Conservation (phyloP, 2,329 filamentous ascomycete genomes). For the Fusarium xyrophilum region DNA sequence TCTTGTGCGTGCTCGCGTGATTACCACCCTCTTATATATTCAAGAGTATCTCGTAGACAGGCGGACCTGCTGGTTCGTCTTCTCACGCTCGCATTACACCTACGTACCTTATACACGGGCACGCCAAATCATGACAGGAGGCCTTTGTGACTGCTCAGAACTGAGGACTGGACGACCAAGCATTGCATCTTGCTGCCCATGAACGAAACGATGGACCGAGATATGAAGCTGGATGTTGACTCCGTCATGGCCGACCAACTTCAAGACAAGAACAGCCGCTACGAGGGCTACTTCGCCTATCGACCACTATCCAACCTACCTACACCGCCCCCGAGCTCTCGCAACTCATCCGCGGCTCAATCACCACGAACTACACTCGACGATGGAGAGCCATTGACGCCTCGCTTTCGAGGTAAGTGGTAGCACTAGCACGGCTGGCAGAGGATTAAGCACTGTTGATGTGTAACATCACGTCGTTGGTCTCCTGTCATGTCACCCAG, state of each 20-base stretch:
- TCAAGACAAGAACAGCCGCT: conserved; percentile 27
- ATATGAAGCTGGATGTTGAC: conserved; percentile 30
- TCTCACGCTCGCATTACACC: conserved; percentile 12
- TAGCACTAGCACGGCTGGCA: background rate
- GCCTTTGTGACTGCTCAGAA: conserved; percentile 29
- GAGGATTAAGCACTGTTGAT: background rate
- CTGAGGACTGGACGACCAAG: conserved; percentile 33
- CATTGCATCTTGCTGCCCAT: conserved; percentile 12
- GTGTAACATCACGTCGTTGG: conserved; percentile 16
- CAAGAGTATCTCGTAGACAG: conserved; percentile 34
- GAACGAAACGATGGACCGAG: conserved; percentile 34
- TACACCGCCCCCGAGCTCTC: conserved; percentile 67
- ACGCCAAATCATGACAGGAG: conserved; percentile 38
- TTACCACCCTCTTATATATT: conserved; percentile 27
- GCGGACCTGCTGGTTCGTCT: conserved; percentile 17
- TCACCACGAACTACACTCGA: conserved; percentile 53
- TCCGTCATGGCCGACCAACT: conserved; percentile 13
- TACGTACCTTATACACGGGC: conserved; percentile 6
- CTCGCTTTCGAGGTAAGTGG: conserved; percentile 49
- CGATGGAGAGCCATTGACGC: conserved; percentile 54
- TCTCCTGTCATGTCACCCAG: conserved; percentile 8
- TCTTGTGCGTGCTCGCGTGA: conserved; percentile 40
- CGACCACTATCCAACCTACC: conserved; percentile 72
- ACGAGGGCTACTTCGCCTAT: conserved; percentile 67
- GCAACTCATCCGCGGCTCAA: conserved; percentile 52